Base-by-base conservation (phyloP, 139 green algal species). In the Tetraselmis striata region DNA sequence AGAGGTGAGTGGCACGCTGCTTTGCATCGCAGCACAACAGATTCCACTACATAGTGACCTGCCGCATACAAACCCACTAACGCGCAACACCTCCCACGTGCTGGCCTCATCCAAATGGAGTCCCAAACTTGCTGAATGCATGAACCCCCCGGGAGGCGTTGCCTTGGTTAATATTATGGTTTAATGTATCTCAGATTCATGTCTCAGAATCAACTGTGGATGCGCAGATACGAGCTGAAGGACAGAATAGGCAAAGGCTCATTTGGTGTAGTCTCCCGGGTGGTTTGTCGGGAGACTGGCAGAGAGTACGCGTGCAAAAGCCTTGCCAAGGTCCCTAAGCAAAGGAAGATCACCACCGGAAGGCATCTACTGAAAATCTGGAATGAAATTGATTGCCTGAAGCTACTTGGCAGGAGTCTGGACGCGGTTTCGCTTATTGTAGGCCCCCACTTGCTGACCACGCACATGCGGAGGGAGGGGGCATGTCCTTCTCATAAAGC, bases 381-480 rank as follows among this genome's bases (percentile, higher is more conserved):
- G 79, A 32, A 75, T n/a, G 79, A 83, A 29, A 58, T 83, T 2
- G 79, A 83, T 29, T 30, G 28, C 2, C 29, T 83, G 79, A 83
- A 83, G 79, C 31, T 30, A 22, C 79, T 83, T 2, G 32, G 79
- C 18, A 45, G 58, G 2, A 75, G 29, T 30, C 79, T 83, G 30
- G 74, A 83, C 31, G 59, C 59, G 26, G 79, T 83, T 25, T 67
- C 45, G 5, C 45, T 67, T 5, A 67, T 67, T 5, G 45, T 67
- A 18, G 5, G n/a, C n/a, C n/a, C n/a, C n/a, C n/a, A n/a, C n/a
- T n/a, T n/a, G n/a, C n/a, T n/a, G n/a, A n/a, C n/a, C n/a, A n/a
- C n/a, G n/a, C n/a, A n/a, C n/a, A n/a, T n/a, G n/a, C n/a, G n/a
- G n/a, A n/a, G n/a, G n/a, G n/a, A n/a, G n/a, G n/a, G n/a, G n/a